Base-by-base conservation (phyloP, 2,329 filamentous ascomycete species). In the Penicillium sp. region DNA sequence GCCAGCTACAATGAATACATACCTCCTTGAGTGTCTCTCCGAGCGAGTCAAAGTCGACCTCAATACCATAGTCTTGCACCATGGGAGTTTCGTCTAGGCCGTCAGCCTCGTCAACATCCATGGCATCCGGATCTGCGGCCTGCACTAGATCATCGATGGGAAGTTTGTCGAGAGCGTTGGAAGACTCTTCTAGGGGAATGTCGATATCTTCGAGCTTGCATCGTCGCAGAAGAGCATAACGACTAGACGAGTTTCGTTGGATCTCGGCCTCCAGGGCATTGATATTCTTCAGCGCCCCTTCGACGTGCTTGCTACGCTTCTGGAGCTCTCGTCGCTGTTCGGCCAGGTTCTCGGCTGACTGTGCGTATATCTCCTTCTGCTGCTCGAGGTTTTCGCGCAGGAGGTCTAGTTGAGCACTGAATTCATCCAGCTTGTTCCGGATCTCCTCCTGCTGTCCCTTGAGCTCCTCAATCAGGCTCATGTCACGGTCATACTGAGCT, bases 171-270 rank as follows among this genome's bases (percentile, higher is more conserved):
- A 99, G 79, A 6, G 78, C 76, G 27, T 77, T 78, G 2, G 91
- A 96, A 20, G 86, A 87, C 50, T 85, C 78, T 2, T 81, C 77
- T 18, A 99, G 80, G 2, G 94, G 94, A 52, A 99, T 82, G 56
- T 88, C 85, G 60, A 97, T 90, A 67, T 97, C 92, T 68, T 97
- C 93, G 40, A 99, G 85, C 68, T 95, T 93, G 78, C 93, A 97
- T 56, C 90, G 86, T 66, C 91, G 86, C 46, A 99, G 82, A 40
- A 96, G 77, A 37, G 86, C 86, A 68, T 96, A 96, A 68, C 94
- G 90, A 63, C 84, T 86, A 0, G 91, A 87, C 52, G 88, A 90
- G 66, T 91, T 91, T 64, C 89, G 90, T 71, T 96, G 91, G 43
- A 96, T 86, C 54, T 91, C 88, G 1, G 88, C 87, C 71, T 97